phyloP scores from a whole-genome alignment of 2,329 filamentous ascomycete species.

The Penicillium brasilianum region DNA sequence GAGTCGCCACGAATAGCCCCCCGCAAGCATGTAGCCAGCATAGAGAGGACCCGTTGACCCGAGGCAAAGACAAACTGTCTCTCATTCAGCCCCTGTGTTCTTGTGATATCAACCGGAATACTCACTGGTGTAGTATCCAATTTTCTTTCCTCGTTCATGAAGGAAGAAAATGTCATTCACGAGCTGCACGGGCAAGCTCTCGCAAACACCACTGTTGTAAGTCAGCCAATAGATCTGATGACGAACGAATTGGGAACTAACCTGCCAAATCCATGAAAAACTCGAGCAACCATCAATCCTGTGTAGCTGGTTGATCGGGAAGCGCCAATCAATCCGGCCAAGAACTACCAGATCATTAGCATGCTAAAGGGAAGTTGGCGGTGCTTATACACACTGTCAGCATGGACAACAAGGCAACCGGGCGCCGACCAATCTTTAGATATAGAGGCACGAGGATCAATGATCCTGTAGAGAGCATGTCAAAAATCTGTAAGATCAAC shows the following conservation, averaged over 20 bases:
- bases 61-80: constrained; percentile 58
- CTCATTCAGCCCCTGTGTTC: constrained; percentile 9
- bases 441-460: constrained; percentile 64
- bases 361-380: neutral
- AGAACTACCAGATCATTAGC: constrained; percentile 36
- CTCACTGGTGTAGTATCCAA: constrained; percentile 64
- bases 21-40: constrained; percentile 65
- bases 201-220: constrained; percentile 47
- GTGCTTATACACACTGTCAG: constrained; percentile 34
- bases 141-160: constrained; percentile 54
- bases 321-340: constrained; percentile 50
- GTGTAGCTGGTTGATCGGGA: constrained; percentile 48
- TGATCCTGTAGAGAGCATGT: constrained; percentile 41
- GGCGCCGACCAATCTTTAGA: constrained; percentile 56
- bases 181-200: constrained; percentile 54
- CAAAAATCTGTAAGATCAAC: neutral
- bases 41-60: constrained; percentile 62
- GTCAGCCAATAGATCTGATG: neutral
- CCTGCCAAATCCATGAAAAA: constrained; percentile 50
- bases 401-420: constrained; percentile 51
- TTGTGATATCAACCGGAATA: neutral
- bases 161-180: constrained; percentile 57
- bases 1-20: constrained; percentile 62
- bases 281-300: constrained; percentile 49
- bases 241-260: neutral